Percentiles rank a stretch among this genome's conserved stretches.
These are phyloP conservation scores for Leccinum pachyderme DNA, from an alignment of 1,284 basidiomycete genomes.

Conservation along the genomic window DNA sequence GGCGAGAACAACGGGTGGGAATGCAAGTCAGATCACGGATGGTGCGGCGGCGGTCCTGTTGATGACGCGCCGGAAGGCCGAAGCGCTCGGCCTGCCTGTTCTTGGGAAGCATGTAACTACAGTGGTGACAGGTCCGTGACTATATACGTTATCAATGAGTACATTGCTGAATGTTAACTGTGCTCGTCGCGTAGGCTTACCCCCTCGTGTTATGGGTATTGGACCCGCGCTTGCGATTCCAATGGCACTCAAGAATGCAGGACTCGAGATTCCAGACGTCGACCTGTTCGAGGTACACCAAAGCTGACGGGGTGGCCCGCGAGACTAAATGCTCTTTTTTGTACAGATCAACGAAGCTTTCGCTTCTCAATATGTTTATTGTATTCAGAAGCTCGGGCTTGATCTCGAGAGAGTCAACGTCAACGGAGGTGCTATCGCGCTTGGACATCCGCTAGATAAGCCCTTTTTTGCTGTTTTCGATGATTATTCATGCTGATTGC, in stretches of 20 bases:
- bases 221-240: slow-evolving; percentile 76
- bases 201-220: slow-evolving; percentile 84
- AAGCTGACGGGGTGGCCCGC: not conserved
- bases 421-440: slow-evolving; percentile 87
- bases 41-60: slow-evolving; percentile 84
- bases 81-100: slow-evolving; percentile 72
- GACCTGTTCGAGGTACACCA: slow-evolving; percentile 72
- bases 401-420: slow-evolving; percentile 78
- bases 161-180: not conserved
- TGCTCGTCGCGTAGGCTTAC: slow-evolving; percentile 45
- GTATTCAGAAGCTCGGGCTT: slow-evolving; percentile 72
- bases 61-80: slow-evolving; percentile 85
- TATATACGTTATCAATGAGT: not conserved
- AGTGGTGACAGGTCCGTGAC: slow-evolving; percentile 58
- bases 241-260: slow-evolving; percentile 60
- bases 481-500: slow-evolving; percentile 18
- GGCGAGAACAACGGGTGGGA: slow-evolving; percentile 81
- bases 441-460: slow-evolving; percentile 86
- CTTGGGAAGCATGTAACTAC: slow-evolving; percentile 81
- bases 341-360: slow-evolving; percentile 88
- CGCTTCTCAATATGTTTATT: slow-evolving; percentile 86
- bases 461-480: slow-evolving; percentile 19
- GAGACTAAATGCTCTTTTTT: not conserved
- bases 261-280: slow-evolving; percentile 68
- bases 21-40: slow-evolving; percentile 86